A percentile compares a stretch with the other conserved stretches of the same genome.
These are phyloP conservation scores for Ceratocystis cacaofunesta DNA, from an alignment of 2,329 filamentous ascomycete species.

Conservation along the genomic window DNA sequence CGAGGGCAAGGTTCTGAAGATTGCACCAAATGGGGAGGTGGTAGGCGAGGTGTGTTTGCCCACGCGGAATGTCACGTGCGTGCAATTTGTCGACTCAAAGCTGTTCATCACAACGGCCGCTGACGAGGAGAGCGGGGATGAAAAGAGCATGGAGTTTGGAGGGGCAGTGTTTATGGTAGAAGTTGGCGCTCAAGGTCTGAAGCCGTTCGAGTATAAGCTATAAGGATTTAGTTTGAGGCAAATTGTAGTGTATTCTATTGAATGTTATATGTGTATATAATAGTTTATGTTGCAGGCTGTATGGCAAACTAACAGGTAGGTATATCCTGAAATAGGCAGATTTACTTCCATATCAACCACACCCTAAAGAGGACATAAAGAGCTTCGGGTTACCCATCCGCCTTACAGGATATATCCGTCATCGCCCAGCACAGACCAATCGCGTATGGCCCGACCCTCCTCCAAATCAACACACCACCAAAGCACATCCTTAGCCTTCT, in stretches of 20 bases:
- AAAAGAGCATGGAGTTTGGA: slow-evolving; percentile 42
- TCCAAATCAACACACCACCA: slow-evolving; percentile 98
- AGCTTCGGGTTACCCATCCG: neutral
- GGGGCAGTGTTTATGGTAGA: slow-evolving; percentile 64
- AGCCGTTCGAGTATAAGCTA: slow-evolving; percentile 49
- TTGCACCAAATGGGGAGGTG: slow-evolving; percentile 53
- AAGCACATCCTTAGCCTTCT: slow-evolving; percentile 80
- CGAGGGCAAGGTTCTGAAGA: slow-evolving; percentile 57
- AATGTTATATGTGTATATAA: slow-evolving; percentile 6
- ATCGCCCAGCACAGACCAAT: slow-evolving; percentile 57
- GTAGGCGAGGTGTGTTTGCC: slow-evolving; percentile 63
- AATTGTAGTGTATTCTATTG: slow-evolving; percentile 10
- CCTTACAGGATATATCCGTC: slow-evolving; percentile 43
- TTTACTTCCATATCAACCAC: neutral
- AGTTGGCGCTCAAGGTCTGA: slow-evolving; percentile 54
- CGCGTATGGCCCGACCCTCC: slow-evolving; percentile 63
- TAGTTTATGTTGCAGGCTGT: neutral
- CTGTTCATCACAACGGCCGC: slow-evolving; percentile 67
- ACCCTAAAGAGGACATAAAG: neutral
- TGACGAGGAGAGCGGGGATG: slow-evolving; percentile 49
- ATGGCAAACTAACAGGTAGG: neutral
- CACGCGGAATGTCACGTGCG: slow-evolving; percentile 67
- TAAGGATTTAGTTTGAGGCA: slow-evolving; percentile 6
- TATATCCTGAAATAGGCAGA: neutral
- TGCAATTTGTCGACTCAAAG: slow-evolving; percentile 58